phyloP scores from a whole-genome alignment of 2,329 filamentous ascomycete species.

The Phialophora chinensis region DNA sequence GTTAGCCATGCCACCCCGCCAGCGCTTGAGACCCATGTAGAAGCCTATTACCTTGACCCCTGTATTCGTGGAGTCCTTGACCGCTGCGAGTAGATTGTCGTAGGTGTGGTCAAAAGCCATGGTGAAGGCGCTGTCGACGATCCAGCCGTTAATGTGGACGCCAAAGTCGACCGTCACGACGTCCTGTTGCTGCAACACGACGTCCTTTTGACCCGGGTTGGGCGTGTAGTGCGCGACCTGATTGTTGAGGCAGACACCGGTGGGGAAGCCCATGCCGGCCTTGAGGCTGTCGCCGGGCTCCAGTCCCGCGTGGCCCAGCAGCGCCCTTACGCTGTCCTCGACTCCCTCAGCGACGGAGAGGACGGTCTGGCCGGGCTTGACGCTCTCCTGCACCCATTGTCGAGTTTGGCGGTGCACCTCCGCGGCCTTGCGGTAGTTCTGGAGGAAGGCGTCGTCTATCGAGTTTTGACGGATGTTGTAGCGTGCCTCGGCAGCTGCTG shows the following conservation, averaged over 20 bases:
- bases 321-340: slow-evolving; percentile 60
- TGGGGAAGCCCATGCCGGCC: slow-evolving; percentile 63
- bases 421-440: slow-evolving; percentile 62
- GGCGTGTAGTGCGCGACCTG: slow-evolving; percentile 63
- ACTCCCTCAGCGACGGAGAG: slow-evolving; percentile 60
- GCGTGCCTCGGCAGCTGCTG: slow-evolving; percentile 55
- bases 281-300: slow-evolving; percentile 58
- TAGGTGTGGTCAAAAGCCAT: slow-evolving; percentile 76
- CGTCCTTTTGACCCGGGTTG: slow-evolving; percentile 68
- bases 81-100: slow-evolving; percentile 74
- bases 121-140: slow-evolving; percentile 82
- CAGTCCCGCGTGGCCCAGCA: slow-evolving; percentile 59
- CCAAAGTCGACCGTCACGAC: slow-evolving; percentile 85
- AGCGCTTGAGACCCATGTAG: neutral
- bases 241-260: slow-evolving; percentile 61
- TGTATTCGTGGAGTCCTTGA: slow-evolving; percentile 75
- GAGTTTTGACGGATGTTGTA: slow-evolving; percentile 49
- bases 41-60: slow-evolving; percentile 50
- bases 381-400: slow-evolving; percentile 55
- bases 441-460: slow-evolving; percentile 56
- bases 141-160: slow-evolving; percentile 78
- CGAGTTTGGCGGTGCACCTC: slow-evolving; percentile 64
- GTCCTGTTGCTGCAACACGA: slow-evolving; percentile 72
- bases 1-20: slow-evolving; percentile 24
- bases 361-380: slow-evolving; percentile 58